Evolutionary conservation across 1,284 basidiomycete genomes (phyloP).

Genomic region (Ganoderma multipileum): DNA sequence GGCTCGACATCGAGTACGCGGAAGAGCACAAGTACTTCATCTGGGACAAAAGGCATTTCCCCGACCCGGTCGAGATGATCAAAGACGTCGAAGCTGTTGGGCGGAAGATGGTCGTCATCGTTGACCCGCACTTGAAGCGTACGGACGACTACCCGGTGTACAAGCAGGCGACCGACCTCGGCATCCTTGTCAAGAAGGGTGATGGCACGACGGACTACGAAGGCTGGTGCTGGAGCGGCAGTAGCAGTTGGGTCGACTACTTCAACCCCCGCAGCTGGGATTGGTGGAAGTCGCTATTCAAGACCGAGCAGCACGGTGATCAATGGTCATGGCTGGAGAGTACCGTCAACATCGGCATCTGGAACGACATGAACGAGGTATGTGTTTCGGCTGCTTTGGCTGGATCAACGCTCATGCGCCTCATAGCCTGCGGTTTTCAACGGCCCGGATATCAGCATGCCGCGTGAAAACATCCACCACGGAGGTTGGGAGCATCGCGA

Average conservation of each 20-base stretch:
- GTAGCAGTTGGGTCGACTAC: slow-evolving; percentile 96
- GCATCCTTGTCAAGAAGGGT: slow-evolving; percentile 83
- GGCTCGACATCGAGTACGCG: slow-evolving; percentile 98
- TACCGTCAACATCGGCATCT: slow-evolving; percentile 86
- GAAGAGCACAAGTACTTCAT: slow-evolving; percentile 98
- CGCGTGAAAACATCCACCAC: slow-evolving; percentile 90
- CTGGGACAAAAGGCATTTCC: slow-evolving; percentile 94
- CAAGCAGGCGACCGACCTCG: slow-evolving; percentile 82
- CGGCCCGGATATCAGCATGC: slow-evolving; percentile 98
- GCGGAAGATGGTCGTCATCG: slow-evolving; percentile 97
- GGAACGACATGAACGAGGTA: slow-evolving; percentile 99
- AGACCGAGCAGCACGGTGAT: slow-evolving; percentile 55
- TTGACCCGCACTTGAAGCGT: slow-evolving; percentile 97
- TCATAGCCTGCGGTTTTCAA: slow-evolving; percentile 93
- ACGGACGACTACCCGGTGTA: slow-evolving; percentile 85
- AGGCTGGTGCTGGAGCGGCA: slow-evolving; percentile 99
- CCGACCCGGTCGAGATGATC: slow-evolving; percentile 93
- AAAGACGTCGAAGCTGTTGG: slow-evolving; percentile 86
- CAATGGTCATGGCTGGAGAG: slow-evolving; percentile 79
- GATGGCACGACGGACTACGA: slow-evolving; percentile 88
- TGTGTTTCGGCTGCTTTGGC: not conserved
- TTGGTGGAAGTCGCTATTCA: slow-evolving; percentile 92
- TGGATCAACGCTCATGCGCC: slow-evolving; percentile 3
- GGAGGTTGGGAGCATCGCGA: slow-evolving; percentile 98
- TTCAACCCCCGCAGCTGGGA: slow-evolving; percentile 92